Conservation (phyloP, 345 rosid species). For the Murraya paniculata region DNA sequence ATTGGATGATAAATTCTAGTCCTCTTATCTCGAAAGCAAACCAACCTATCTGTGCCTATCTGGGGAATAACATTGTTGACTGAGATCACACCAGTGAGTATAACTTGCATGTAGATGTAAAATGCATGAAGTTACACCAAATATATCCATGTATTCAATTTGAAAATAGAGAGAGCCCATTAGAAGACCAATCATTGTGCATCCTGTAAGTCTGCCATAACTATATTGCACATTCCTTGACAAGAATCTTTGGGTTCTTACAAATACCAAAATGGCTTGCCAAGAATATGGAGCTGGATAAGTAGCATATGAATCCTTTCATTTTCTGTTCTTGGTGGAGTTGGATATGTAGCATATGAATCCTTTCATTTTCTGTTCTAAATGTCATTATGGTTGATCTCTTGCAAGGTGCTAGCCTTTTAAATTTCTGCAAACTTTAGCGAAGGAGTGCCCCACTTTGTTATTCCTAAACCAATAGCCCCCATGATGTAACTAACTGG, state of each 20-base stretch:
- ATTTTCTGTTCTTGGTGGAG: constrained; percentile 12
- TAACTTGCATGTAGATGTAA: constrained; percentile 33
- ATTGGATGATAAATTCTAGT: constrained; percentile 36
- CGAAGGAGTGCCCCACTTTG: constrained; percentile 5
- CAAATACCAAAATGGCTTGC: constrained; percentile 27
- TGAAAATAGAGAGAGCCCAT: constrained; percentile 33
- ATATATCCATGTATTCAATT: constrained; percentile 24
- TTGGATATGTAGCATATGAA: constrained; percentile 3
- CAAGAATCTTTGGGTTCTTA: constrained; percentile 34
- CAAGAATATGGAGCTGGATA: constrained; percentile 24
- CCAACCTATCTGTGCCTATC: constrained; percentile 29
- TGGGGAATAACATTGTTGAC: constrained; percentile 33
- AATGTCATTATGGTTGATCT: constrained; percentile 23
- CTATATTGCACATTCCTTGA: constrained; percentile 32
- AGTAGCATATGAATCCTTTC: constrained; percentile 7
- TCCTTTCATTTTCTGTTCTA: constrained; percentile 7
- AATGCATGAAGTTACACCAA: constrained; percentile 25
- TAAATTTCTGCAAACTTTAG: constrained; percentile 27
- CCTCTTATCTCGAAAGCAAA: constrained; percentile 35
- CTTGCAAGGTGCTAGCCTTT: constrained; percentile 21
- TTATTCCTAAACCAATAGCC: constrained; percentile 25
- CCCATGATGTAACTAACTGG: constrained; percentile 34
- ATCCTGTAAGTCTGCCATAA: constrained; percentile 25
- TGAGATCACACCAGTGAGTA: constrained; percentile 32
- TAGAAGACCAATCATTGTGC: constrained; percentile 29